Conservation (phyloP, 2,329 filamentous ascomycete species). For the Dendrostoma leiphaemia region DNA sequence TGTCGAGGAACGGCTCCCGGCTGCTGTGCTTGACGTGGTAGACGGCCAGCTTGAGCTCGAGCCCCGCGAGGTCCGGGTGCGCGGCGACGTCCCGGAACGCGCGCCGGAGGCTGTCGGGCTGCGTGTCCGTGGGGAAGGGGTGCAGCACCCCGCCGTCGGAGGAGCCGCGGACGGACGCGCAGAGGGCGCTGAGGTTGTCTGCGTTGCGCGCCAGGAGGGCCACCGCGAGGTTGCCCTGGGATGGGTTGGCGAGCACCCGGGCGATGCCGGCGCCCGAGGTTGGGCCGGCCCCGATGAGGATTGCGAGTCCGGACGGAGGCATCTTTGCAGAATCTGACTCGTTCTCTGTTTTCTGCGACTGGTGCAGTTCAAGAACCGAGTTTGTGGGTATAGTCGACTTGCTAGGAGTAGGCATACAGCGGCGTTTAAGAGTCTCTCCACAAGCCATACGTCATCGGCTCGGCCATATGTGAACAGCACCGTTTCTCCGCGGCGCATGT, state of each 20-base stretch:
- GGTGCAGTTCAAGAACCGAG: not conserved
- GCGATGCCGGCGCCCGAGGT: constrained; percentile 55
- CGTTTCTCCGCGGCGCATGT: not conserved
- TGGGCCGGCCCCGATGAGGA: constrained; percentile 50
- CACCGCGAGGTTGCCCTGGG: constrained; percentile 53
- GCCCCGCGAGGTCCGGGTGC: constrained; percentile 43
- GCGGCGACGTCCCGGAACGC: constrained; percentile 47
- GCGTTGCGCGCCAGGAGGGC: constrained; percentile 50
- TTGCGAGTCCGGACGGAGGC: constrained; percentile 47
- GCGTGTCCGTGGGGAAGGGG: constrained; percentile 50
- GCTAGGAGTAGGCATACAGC: not conserved
- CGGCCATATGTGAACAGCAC: not conserved
- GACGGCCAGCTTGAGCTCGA: constrained; percentile 52
- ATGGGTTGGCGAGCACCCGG: constrained; percentile 47
- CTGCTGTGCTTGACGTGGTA: constrained; percentile 55
- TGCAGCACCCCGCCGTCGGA: constrained; percentile 45
- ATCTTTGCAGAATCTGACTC: constrained; percentile 26
- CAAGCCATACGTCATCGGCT: not conserved
- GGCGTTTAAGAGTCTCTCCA: not conserved
- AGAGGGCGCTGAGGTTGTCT: constrained; percentile 41
- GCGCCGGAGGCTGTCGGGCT: constrained; percentile 42
- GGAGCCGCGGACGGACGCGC: constrained; percentile 37
- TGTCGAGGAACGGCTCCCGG: constrained; percentile 54
- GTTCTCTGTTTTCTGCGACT: not conserved
- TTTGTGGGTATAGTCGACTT: not conserved